phyloP scores from a whole-genome alignment of 2,329 filamentous ascomycete genomes.

The Exophiala sp. region DNA sequence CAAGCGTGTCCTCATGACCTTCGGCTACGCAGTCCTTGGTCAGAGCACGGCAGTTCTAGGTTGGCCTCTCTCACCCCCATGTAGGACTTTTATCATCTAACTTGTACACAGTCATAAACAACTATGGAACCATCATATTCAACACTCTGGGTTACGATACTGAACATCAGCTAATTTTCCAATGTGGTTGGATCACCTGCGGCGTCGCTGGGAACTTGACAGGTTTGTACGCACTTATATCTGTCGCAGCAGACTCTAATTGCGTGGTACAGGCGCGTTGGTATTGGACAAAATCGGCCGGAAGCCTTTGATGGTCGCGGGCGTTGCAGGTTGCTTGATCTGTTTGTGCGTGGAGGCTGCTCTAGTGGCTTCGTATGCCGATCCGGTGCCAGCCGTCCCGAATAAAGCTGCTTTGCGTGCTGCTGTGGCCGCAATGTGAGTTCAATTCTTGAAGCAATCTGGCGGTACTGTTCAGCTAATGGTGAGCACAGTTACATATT shows the following conservation, averaged over 20 bases:
- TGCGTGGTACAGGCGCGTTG: conserved; percentile 2
- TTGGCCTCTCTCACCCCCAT: too few relatives aligned
- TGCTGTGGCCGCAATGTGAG: conserved; percentile 37
- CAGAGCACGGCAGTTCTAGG: conserved; percentile 9
- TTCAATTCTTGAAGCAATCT: conserved; percentile 1
- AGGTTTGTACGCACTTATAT: too few relatives aligned
- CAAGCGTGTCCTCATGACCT: conserved; percentile 3
- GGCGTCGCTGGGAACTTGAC: conserved; percentile 7
- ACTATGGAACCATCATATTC: conserved; percentile 18
- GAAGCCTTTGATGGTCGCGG: conserved; percentile 28
- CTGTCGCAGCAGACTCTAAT: neutral
- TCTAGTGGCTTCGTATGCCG: conserved; percentile 19
- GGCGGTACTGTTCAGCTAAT: too few relatives aligned
- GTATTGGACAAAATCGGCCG: conserved; percentile 24
- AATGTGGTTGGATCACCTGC: conserved; percentile 12
- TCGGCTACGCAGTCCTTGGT: conserved; percentile 6
- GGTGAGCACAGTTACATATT: conserved; percentile 18
- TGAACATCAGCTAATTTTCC: conserved; percentile 11
- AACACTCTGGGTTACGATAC: conserved; percentile 13
- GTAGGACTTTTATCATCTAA: too few relatives aligned
- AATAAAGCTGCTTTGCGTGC: conserved; percentile 33
- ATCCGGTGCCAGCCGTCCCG: neutral
- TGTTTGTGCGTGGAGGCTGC: conserved; percentile 14
- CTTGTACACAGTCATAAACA: conserved; percentile 8
- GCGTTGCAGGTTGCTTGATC: conserved; percentile 17